Evolutionary conservation across 129 eudicot genomes (phyloP).

Genomic region (Dittrichia graveolens): DNA sequence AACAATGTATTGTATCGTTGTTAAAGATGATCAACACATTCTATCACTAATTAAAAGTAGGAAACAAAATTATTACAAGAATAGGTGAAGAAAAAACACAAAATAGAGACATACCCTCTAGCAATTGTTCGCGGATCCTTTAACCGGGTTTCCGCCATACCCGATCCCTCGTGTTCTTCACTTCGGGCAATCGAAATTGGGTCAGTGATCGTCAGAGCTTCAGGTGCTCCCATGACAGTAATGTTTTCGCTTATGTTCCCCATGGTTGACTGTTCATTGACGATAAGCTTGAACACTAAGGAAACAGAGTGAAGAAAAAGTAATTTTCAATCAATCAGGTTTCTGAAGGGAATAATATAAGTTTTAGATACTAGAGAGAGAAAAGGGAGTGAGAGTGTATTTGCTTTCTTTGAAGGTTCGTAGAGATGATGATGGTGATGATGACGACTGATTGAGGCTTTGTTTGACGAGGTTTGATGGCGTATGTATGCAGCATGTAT

Average conservation of each 20-base stretch:
- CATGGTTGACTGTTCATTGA: constrained; percentile 39
- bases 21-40: neutral
- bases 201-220: constrained; percentile 14
- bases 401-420: constrained; percentile 10
- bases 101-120: constrained; percentile 18
- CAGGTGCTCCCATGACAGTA: constrained; percentile 1
- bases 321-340: neutral
- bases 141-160: constrained; percentile 19
- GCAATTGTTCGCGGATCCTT: constrained; percentile 41
- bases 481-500: neutral
- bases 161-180: constrained; percentile 9
- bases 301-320: neutral
- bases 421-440: neutral
- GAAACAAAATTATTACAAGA: neutral
- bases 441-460: constrained; percentile 15
- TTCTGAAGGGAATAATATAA: neutral
- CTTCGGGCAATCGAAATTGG: neutral
- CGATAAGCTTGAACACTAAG: constrained; percentile 21
- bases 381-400: neutral
- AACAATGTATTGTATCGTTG: neutral
- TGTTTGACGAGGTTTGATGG: neutral
- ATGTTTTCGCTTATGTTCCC: constrained; percentile 21
- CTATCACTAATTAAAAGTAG: neutral
- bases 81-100: neutral
- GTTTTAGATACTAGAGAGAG: constrained; percentile 22